phyloP scores from a whole-genome alignment of 2,329 filamentous ascomycete species.

The Acrocalymma vagum region DNA sequence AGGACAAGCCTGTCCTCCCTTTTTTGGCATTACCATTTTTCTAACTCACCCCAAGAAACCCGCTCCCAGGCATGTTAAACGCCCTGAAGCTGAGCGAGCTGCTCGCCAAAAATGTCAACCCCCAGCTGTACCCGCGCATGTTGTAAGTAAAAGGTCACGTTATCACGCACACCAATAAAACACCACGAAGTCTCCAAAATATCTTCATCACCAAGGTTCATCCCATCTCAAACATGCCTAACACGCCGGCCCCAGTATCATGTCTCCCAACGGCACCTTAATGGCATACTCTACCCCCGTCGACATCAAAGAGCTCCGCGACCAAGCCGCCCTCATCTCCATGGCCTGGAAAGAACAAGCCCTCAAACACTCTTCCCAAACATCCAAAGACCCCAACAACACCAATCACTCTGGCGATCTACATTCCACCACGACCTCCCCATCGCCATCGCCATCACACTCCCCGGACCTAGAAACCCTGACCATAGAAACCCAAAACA shows the following conservation, averaged over 20 bases:
- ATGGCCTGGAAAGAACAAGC: slow-evolving; percentile 59
- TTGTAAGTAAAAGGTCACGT: slow-evolving; percentile 42
- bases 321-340: slow-evolving; percentile 58
- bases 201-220: not conserved
- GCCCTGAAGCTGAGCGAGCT: slow-evolving; percentile 54
- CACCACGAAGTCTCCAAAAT: slow-evolving; percentile 3
- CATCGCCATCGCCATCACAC: not conserved
- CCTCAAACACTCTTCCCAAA: slow-evolving; percentile 5
- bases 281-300: slow-evolving; percentile 58
- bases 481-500: slow-evolving; percentile 55
- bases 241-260: slow-evolving; percentile 51
- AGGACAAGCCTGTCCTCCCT: no score
- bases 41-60: no score
- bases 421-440: not conserved
- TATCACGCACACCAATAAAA: not conserved
- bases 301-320: slow-evolving; percentile 58
- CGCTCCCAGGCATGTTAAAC: no score
- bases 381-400: slow-evolving; percentile 2
- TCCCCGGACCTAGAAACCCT: slow-evolving; percentile 52
- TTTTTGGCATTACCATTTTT: no score
- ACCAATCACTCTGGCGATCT: slow-evolving; percentile 7
- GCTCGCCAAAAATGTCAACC: slow-evolving; percentile 54
- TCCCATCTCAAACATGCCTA: slow-evolving; percentile 8
- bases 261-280: slow-evolving; percentile 61
- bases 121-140: slow-evolving; percentile 54